Conservation (phyloP, 768 basidiomycete genomes). For the Mycena epipterygia region DNA sequence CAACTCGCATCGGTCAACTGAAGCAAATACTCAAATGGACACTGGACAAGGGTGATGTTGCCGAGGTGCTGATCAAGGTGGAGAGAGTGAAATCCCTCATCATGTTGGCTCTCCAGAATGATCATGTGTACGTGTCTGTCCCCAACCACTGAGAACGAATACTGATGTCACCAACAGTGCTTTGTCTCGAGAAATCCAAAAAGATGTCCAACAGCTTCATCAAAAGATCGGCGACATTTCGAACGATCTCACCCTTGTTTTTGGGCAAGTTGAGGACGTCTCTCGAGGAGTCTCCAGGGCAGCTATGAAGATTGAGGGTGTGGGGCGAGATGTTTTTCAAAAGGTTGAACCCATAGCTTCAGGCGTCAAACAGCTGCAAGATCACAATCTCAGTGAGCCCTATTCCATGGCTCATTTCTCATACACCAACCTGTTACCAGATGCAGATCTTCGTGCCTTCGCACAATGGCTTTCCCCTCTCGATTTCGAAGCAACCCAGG, state of each 20-base stretch:
- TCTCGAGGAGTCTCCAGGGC: neutral
- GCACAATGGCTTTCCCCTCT: no score
- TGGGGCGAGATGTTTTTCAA: neutral
- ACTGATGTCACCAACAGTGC: neutral
- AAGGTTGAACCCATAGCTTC: neutral
- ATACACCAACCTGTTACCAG: no score
- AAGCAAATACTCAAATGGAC: neutral
- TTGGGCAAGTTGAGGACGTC: no score
- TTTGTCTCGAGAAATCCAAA: neutral
- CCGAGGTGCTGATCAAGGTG: neutral
- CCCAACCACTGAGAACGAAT: neutral
- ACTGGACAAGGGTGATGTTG: neutral
- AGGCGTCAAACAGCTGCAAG: neutral
- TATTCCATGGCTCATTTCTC: neutral
- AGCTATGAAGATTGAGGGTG: neutral
- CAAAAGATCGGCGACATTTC: no score
- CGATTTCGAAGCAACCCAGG: no score
- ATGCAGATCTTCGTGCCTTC: no score
- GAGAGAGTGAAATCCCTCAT: slow-evolving; percentile 5
- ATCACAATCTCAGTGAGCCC: neutral
- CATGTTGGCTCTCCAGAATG: neutral
- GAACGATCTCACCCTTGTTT: no score
- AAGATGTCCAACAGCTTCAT: neutral
- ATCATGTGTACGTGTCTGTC: neutral
- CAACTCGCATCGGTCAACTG: neutral